Evolutionary conservation across 2,329 filamentous ascomycete species (phyloP).

Genomic region (Alternaria dauci): DNA sequence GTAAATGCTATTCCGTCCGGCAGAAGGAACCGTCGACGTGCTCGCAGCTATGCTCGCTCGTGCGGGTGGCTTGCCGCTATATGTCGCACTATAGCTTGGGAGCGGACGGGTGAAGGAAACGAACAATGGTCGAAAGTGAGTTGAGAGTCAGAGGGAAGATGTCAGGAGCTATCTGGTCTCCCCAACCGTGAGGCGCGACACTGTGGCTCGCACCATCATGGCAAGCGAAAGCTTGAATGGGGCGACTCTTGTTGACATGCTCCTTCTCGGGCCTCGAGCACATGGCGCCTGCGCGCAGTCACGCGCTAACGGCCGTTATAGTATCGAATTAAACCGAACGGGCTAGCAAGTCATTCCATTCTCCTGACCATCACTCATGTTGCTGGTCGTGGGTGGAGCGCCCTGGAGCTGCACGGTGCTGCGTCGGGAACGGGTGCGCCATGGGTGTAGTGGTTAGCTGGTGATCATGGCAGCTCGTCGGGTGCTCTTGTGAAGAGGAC

Average conservation of each 20-base stretch:
- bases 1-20: not conserved
- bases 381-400: conserved; percentile 3
- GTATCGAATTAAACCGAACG: conserved; percentile 13
- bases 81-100: conserved; percentile 11
- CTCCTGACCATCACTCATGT: conserved; percentile 8
- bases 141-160: conserved; percentile 6
- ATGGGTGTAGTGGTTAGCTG: conserved; percentile 7
- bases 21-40: not conserved
- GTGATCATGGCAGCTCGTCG: not conserved
- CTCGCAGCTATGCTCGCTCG: conserved; percentile 1
- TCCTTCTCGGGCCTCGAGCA: conserved; percentile 19
- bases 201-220: not conserved
- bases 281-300: conserved; percentile 28
- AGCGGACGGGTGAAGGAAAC: conserved; percentile 1
- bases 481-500: conserved; percentile 4
- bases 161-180: conserved; percentile 4
- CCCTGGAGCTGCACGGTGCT: conserved; percentile 16
- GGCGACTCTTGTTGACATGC: conserved; percentile 7
- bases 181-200: not conserved
- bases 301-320: conserved; percentile 27
- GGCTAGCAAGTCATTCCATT: conserved; percentile 18
- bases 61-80: conserved; percentile 17
- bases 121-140: not conserved
- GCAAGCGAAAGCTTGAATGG: conserved; percentile 17
- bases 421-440: conserved; percentile 21